Evolutionary conservation across 371 early-diverging fungal species (phyloP), one percentile per base, ranked within the genome.

Genomic region (Lichtheimia ornata): DNA sequence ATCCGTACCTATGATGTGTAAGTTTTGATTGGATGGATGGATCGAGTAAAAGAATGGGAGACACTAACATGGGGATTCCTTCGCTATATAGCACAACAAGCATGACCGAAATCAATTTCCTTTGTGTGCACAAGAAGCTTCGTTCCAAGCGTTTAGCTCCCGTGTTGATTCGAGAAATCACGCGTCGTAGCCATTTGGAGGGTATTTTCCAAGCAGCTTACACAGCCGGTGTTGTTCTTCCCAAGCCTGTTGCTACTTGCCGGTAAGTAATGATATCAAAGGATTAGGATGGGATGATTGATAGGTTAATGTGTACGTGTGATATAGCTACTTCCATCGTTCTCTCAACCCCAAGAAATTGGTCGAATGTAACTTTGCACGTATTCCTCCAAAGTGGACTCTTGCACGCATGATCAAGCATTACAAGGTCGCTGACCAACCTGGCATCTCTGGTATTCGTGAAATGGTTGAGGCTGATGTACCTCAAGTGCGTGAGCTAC

Each of bases 161-260:
- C 15, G 86, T 99, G n/a, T 78, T 99, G 55, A 99, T 99, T 74
- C 92, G 92, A 72, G 99, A 99, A 72, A 89, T 99, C 50, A 99
- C 98, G 2, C 90, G 99, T 50, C 88, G 94, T 42, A 94, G 93
- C 43, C 91, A 99, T 81, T 67, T 92, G 57, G 87, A 89, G 63
- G 97, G 97, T 17, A 94, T 98, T 44, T 98, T 95, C 86, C 96
- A 97, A 72, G 99, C 99, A 28, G 89, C 96, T 2, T 99, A 99
- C 81, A 99, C 99, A 9, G 97, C 93, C 17, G 99, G 98, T 35
- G 87, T 87, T 25, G 84, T 88, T 41, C 76, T 99, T 52, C 99
- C 99, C 11, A 97, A 91, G 70, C 94, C 96, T 2, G 81, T 99
- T 52, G 71, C 94, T 4, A 87, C 85, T 5, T 90, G 90, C 66